Conservation (phyloP, 345 rosid species). For the Euphorbia pulcherrima region DNA sequence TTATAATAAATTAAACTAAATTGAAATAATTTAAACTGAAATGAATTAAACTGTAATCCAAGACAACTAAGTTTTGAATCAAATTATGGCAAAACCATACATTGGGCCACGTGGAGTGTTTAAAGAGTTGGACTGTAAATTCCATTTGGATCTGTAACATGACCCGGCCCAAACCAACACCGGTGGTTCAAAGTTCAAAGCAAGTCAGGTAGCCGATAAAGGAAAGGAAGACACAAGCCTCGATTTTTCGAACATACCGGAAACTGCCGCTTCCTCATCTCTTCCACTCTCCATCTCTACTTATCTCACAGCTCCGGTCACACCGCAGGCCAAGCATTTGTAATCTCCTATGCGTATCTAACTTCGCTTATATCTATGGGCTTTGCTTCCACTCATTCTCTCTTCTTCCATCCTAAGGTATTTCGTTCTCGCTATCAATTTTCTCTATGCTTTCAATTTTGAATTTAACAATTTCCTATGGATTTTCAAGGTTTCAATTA, state of each 20-base stretch:
- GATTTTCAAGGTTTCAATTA: slow-evolving; percentile 28
- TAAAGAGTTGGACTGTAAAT: no score
- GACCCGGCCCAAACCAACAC: background rate
- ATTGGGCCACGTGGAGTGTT: background rate
- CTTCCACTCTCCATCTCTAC: background rate
- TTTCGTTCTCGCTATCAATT: no score
- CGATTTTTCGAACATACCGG: background rate
- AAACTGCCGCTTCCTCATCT: slow-evolving; percentile 19
- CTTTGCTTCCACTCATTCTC: slow-evolving; percentile 46
- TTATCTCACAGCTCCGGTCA: background rate
- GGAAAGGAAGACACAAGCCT: background rate
- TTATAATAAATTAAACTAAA: no score
- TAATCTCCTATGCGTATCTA: slow-evolving; percentile 33
- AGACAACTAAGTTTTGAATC: no score
- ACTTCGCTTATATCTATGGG: slow-evolving; percentile 38
- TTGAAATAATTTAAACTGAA: no score
- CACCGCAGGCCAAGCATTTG: slow-evolving; percentile 13
- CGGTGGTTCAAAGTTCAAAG: background rate
- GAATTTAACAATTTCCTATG: background rate
- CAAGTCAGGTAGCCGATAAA: background rate
- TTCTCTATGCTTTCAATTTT: background rate
- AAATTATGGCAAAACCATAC: background rate
- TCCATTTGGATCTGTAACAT: background rate
- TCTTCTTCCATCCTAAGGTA: slow-evolving; percentile 52
- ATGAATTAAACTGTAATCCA: no score